These are phyloP conservation scores for Malassezia slooffiae DNA, from an alignment of 1,284 basidiomycete species.

Conservation along the genomic window DNA sequence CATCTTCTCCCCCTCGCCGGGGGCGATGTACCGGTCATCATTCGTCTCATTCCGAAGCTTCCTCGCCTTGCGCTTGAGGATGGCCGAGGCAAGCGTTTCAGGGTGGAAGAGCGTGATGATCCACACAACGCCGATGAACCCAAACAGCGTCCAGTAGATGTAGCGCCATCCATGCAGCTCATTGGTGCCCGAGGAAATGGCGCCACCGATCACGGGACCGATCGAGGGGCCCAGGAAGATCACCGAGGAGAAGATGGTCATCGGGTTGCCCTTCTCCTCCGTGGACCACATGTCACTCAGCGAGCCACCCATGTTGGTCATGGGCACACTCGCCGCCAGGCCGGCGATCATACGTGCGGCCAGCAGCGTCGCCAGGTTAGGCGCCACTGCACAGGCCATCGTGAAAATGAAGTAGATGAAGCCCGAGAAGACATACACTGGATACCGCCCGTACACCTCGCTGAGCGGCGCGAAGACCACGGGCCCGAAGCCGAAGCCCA, in stretches of 20 bases:
- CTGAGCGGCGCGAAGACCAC: constrained; percentile 53
- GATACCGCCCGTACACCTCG: constrained; percentile 52
- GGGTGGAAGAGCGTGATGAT: constrained; percentile 58
- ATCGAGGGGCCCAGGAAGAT: constrained; percentile 10
- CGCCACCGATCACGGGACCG: not conserved
- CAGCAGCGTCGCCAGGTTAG: constrained; percentile 20
- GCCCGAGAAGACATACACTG: constrained; percentile 25
- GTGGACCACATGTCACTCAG: constrained; percentile 40
- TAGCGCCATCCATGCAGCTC: constrained; percentile 53
- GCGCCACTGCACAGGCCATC: constrained; percentile 22
- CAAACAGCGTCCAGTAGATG: constrained; percentile 64
- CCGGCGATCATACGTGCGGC: constrained; percentile 25
- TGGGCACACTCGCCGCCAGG: constrained; percentile 7
- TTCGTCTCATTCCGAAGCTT: constrained; percentile 56
- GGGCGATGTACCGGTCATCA: constrained; percentile 53
- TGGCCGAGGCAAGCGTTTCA: constrained; percentile 57
- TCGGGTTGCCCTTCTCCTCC: constrained; percentile 1
- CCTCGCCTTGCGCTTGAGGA: constrained; percentile 53
- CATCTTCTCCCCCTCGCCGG: constrained; percentile 24
- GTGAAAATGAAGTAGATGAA: constrained; percentile 22
- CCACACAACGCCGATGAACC: constrained; percentile 55
- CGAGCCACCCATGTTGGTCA: constrained; percentile 27
- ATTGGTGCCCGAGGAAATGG: not conserved
- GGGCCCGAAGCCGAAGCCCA: constrained; percentile 47
- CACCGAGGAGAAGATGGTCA: constrained; percentile 7